These are phyloP conservation scores for Magnusiomyces paraingens DNA, from an alignment of 1,139 yeast species.

Conservation along the genomic window DNA sequence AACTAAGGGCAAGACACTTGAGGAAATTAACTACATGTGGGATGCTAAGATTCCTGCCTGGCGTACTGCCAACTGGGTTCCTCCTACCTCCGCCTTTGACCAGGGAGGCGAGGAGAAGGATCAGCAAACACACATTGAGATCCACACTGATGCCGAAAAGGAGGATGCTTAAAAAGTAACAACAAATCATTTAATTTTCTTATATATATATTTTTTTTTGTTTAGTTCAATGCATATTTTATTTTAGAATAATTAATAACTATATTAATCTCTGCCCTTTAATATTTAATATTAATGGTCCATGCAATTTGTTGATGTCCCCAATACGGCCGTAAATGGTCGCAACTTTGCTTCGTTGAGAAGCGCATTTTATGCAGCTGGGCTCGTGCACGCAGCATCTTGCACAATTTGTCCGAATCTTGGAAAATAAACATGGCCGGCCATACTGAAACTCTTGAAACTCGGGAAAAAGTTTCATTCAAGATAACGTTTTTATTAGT, in stretches of 20 bases:
- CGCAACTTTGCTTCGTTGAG: no score
- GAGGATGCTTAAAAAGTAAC: background rate
- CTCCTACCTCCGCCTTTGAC: conserved; percentile 14
- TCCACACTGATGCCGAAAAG: background rate
- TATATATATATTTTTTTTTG: background rate
- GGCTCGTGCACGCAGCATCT: no score
- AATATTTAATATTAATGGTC: background rate
- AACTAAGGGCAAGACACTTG: conserved; percentile 56
- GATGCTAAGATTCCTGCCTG: conserved; percentile 55
- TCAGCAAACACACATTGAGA: background rate
- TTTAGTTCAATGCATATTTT: background rate
- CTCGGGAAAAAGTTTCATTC: no score
- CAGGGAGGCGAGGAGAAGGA: background rate
- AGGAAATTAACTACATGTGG: conserved; percentile 59
- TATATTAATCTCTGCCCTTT: background rate
- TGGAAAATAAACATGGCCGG: no score
- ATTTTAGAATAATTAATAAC: background rate
- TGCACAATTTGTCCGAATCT: no score
- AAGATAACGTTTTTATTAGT: no score
- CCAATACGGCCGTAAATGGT: no score
- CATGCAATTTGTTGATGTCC: no score
- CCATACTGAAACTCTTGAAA: no score
- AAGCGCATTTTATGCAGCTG: no score
- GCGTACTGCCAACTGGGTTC: conserved; percentile 38
- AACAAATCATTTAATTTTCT: background rate